A percentile compares a stretch with the other conserved stretches of the same genome.
These are phyloP conservation scores for Clavariopsis aquatica DNA, from an alignment of 495 filamentous ascomycete species.

Conservation along the genomic window DNA sequence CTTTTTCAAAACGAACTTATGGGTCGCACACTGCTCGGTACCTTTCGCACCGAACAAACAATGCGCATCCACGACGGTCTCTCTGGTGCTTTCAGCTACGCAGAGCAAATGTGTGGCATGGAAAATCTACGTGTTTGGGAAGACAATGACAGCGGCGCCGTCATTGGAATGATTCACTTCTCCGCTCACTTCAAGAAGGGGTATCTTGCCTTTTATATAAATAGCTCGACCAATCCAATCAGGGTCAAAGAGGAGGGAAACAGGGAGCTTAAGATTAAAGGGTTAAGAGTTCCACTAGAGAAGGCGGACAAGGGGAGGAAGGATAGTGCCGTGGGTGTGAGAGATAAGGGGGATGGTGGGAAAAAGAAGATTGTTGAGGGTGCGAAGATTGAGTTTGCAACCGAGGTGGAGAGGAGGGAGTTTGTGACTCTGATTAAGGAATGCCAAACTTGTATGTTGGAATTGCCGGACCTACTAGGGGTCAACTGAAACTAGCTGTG, in stretches of 20 bases:
- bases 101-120: conserved; percentile 48
- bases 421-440: conserved; percentile 40
- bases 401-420: conserved; percentile 40
- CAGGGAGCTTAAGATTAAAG: conserved; percentile 43
- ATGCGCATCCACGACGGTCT: conserved; percentile 46
- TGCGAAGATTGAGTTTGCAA: conserved; percentile 43
- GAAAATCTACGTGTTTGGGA: conserved; percentile 48
- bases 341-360: conserved; percentile 11
- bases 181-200: conserved; percentile 44
- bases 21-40: conserved; percentile 44
- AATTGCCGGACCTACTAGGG: conserved; percentile 40
- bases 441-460: conserved; percentile 38
- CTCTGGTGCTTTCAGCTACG: conserved; percentile 41
- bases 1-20: conserved; percentile 47
- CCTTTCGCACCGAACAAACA: conserved; percentile 44
- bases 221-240: conserved; percentile 36
- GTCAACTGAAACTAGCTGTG: conserved; percentile 15
- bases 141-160: conserved; percentile 41
- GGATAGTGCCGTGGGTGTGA: conserved; percentile 18
- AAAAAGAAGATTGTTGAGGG: conserved; percentile 36
- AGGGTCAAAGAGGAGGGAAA: conserved; percentile 42
- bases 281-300: conserved; percentile 42
- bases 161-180: conserved; percentile 46
- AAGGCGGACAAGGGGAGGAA: conserved; percentile 17
- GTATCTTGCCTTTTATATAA: conserved; percentile 46